Base-by-base conservation (phyloP, 106 monocot species). In the Chionographis japonica region DNA sequence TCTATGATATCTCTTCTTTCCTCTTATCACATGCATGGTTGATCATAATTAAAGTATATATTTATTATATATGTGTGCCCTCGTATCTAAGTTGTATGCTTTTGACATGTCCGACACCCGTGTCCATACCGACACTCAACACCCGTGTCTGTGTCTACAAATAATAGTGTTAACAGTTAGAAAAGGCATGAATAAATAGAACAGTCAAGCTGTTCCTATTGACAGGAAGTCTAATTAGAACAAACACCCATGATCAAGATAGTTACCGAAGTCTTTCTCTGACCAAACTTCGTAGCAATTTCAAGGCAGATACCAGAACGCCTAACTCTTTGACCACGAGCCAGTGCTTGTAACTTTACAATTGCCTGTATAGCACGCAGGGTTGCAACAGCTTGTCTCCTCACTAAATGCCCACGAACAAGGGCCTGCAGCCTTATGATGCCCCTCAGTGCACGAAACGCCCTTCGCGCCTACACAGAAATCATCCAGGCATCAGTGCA, bases 351-450 rank as follows among this genome's bases (percentile, higher is more conserved):
- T 52, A 98, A 68, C 61, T 79, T 86, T 39, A 92, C 76, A 65
- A 98, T 83, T 66, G 75, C 78, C 58, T 79, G 70, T 55, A 74
- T 83, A 57, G 86, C 72, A 65, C 50, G 70, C 50, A 98, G 67
- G 12, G 89, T 92, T 63, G 85, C 70, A 77, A 83, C 68, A 63
- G 97, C 97, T 77, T 98, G 97, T 65, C 97, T 89, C 65, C 92
- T 84, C 56, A 98, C 89, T 70, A 98, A 74, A 75, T 98, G 87
- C 58, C 97, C 97, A 69, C 92, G 86, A 63, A 89, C 75, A 19
- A 98, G 67, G 2, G 97, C 97, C 54, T 98, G 97, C 41, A 98
- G 77, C 80, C 85, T 89, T 72, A 98, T 92, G 68, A 98, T 98
- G 18, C 92, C 97, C 69, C 80, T 92, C 52, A 98, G 61, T 12